Conservation (phyloP, 1,139 yeast genomes). For the Geotrichum reessii region DNA sequence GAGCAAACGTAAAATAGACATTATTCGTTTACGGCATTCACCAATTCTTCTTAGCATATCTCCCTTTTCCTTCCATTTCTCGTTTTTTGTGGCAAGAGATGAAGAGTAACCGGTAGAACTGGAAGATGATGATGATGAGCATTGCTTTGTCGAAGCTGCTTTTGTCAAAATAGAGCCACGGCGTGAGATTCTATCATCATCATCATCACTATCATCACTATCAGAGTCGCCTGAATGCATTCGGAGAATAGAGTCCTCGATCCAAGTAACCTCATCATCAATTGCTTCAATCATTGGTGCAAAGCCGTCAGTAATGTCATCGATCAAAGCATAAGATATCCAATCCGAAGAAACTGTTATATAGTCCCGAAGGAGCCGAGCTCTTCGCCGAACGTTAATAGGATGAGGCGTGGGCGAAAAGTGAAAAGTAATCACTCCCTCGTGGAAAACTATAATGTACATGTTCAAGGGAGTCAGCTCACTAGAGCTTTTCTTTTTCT, state of each 20-base stretch:
- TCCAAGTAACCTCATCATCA: conserved; percentile 86
- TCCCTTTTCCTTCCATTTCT: conserved; percentile 60
- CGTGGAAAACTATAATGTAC: conserved; percentile 79
- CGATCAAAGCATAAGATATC: conserved; percentile 89
- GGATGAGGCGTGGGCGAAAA: conserved; percentile 76
- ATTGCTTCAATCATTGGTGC: conserved; percentile 84
- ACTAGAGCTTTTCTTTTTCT: conserved; percentile 46
- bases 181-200: background rate
- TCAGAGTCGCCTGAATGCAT: conserved; percentile 55
- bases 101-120: conserved; percentile 3
- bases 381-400: conserved; percentile 84
- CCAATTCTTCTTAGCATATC: conserved; percentile 84
- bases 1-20: conserved; percentile 80
- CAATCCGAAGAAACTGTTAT: conserved; percentile 89
- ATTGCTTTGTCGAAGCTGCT: background rate
- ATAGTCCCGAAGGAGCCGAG: conserved; percentile 81
- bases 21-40: conserved; percentile 89
- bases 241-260: conserved; percentile 75
- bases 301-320: conserved; percentile 89
- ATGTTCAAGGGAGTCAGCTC: conserved; percentile 85
- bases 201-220: conserved; percentile 6
- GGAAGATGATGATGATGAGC: background rate
- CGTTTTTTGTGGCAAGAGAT: conserved; percentile 8
- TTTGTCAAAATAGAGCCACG: background rate
- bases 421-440: conserved; percentile 81